phyloP scores from a whole-genome alignment of 2,329 filamentous ascomycete genomes.

The Arthrinium phaeospermum region DNA sequence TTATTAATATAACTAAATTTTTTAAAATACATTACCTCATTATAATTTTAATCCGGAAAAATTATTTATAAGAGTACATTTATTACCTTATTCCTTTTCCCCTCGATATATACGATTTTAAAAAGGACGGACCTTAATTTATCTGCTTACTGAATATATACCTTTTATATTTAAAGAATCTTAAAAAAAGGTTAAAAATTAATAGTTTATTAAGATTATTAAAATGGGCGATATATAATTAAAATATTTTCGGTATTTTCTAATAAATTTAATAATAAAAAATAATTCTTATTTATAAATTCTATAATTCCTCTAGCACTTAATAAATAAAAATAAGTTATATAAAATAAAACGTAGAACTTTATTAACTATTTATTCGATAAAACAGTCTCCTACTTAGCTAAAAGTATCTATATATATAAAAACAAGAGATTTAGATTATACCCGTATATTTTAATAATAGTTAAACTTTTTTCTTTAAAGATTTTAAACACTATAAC shows the following conservation, averaged over 20 bases:
- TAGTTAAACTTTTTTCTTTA: not conserved
- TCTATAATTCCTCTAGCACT: slow-evolving; percentile 3
- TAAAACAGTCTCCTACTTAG: not conserved
- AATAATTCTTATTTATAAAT: slow-evolving; percentile 10
- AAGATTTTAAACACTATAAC: not conserved
- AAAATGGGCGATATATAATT: not conserved
- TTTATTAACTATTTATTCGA: not conserved
- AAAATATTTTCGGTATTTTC: not conserved
- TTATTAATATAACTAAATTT: not conserved
- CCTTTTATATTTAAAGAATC: not conserved
- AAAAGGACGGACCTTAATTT: not conserved
- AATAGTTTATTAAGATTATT: slow-evolving; percentile 2
- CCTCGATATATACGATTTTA: not conserved
- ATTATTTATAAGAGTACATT: not conserved
- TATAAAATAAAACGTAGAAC: not conserved
- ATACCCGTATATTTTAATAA: not conserved
- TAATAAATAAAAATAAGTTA: slow-evolving; percentile 15
- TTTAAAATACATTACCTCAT: not conserved
- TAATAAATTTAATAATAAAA: not conserved
- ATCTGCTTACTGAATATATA: slow-evolving; percentile 6
- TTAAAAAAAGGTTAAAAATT: slow-evolving; percentile 15
- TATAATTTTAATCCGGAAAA: not conserved
- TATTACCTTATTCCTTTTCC: slow-evolving; percentile 3
- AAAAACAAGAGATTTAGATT: not conserved
- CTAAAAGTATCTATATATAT: not conserved